These are phyloP conservation scores for Rubia yunnanensis DNA, from an alignment of 257 asterid genomes.

Conservation along the genomic window DNA sequence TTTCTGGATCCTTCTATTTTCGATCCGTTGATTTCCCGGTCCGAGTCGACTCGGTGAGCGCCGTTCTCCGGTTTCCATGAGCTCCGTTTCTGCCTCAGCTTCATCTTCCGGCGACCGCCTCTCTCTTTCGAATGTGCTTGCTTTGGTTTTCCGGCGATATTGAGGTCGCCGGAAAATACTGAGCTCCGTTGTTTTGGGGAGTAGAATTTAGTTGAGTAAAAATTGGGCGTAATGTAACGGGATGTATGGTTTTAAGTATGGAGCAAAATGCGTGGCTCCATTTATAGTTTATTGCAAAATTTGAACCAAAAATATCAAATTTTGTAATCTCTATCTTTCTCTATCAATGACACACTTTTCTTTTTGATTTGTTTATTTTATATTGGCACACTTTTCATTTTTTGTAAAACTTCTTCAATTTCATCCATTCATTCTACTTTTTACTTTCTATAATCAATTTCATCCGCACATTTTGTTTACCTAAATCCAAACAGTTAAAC, in stretches of 20 bases:
- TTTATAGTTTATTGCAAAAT: no score
- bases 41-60: constrained; percentile 9
- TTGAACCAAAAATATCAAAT: background rate
- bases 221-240: no score
- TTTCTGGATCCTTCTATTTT: constrained; percentile 10
- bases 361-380: no score
- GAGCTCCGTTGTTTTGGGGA: background rate
- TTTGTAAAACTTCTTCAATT: no score
- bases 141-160: constrained; percentile 29
- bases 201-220: background rate
- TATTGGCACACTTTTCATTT: no score
- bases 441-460: no score
- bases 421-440: no score
- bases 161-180: constrained; percentile 18
- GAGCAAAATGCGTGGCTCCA: no score
- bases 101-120: background rate
- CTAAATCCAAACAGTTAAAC: no score
- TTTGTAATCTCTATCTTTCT: background rate
- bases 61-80: background rate
- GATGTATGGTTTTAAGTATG: no score
- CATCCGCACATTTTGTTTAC: no score
- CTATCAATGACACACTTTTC: background rate
- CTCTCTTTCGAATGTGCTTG: background rate
- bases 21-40: constrained; percentile 2
- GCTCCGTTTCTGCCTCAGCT: constrained; percentile 12